Conservation (phyloP, 108 stramenopile species). For the Thalassiosira profunda region DNA sequence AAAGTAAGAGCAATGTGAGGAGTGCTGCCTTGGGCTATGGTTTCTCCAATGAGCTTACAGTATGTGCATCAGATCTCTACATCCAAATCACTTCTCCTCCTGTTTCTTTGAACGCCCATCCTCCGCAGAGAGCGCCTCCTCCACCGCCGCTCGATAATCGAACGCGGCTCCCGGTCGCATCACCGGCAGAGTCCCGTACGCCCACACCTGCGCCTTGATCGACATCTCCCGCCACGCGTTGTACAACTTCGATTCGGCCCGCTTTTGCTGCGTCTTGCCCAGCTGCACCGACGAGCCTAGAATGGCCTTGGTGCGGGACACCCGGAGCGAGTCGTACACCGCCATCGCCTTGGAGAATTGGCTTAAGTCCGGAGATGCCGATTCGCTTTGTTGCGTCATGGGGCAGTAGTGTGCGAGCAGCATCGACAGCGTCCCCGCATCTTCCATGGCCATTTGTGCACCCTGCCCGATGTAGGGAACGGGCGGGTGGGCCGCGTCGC, state of each 20-base stretch:
- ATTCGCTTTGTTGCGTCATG: not conserved
- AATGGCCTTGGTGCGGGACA: constrained; percentile 48
- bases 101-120: not conserved
- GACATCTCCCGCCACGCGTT: constrained; percentile 56
- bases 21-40: no score
- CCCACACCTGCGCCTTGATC: constrained; percentile 65
- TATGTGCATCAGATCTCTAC: not conserved
- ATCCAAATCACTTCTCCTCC: no score
- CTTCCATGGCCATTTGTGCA: constrained; percentile 73
- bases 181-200: constrained; percentile 59
- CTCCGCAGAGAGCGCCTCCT: constrained; percentile 30
- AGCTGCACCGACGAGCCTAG: constrained; percentile 42
- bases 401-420: constrained; percentile 49
- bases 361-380: constrained; percentile 9
- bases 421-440: constrained; percentile 60
- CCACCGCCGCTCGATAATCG: constrained; percentile 57
- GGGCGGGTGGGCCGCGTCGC: constrained; percentile 75
- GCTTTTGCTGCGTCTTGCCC: constrained; percentile 65
- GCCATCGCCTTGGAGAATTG: constrained; percentile 47
- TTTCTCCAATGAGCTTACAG: not conserved
- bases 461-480: constrained; percentile 80
- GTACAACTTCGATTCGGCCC: constrained; percentile 57
- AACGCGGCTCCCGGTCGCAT: constrained; percentile 60
- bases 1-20: no score
- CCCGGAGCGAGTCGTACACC: constrained; percentile 57